Percentiles rank a stretch among this genome's conserved stretches.
phyloP scores from a whole-genome alignment of 495 filamentous ascomycete species.

The Neurospora sp. region DNA sequence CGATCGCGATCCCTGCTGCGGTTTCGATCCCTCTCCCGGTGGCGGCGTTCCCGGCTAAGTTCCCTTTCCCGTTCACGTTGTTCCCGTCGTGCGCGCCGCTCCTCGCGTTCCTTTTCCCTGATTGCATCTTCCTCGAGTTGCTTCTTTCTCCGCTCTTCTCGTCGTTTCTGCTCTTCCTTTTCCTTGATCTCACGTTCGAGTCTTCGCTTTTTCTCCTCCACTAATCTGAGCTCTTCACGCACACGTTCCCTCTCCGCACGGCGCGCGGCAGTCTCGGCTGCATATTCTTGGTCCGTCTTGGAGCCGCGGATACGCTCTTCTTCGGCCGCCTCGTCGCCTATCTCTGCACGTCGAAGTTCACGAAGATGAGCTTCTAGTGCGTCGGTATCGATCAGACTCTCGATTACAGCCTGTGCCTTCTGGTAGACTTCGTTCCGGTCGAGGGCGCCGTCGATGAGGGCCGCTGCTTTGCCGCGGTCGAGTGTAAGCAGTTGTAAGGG shows the following conservation, averaged over 20 bases:
- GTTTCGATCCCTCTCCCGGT: constrained; percentile 34
- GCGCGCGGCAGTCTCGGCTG: constrained; percentile 55
- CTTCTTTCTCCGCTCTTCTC: constrained; percentile 49
- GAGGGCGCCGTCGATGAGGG: constrained; percentile 76
- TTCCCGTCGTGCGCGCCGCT: constrained; percentile 47
- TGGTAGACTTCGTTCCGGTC: constrained; percentile 77
- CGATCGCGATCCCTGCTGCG: constrained; percentile 24
- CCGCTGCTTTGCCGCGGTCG: constrained; percentile 68
- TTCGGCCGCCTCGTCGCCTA: constrained; percentile 61
- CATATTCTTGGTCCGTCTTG: constrained; percentile 79
- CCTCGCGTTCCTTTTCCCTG: constrained; percentile 43
- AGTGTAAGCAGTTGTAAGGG: constrained; percentile 59
- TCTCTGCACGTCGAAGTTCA: constrained; percentile 57
- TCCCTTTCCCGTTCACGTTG: constrained; percentile 48
- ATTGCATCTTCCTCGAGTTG: constrained; percentile 50
- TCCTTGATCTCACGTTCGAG: constrained; percentile 54
- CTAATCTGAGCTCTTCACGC: constrained; percentile 52
- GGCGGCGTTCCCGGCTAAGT: constrained; percentile 46
- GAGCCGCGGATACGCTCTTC: constrained; percentile 59
- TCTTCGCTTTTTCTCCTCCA: constrained; percentile 58
- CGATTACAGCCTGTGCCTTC: constrained; percentile 55
- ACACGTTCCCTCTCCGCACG: constrained; percentile 53
- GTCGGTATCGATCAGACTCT: constrained; percentile 55
- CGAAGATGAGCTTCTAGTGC: constrained; percentile 59
- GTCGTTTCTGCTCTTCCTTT: constrained; percentile 41